phyloP scores from a whole-genome alignment of 2,329 filamentous ascomycete species.

The Microsporum audouinii region DNA sequence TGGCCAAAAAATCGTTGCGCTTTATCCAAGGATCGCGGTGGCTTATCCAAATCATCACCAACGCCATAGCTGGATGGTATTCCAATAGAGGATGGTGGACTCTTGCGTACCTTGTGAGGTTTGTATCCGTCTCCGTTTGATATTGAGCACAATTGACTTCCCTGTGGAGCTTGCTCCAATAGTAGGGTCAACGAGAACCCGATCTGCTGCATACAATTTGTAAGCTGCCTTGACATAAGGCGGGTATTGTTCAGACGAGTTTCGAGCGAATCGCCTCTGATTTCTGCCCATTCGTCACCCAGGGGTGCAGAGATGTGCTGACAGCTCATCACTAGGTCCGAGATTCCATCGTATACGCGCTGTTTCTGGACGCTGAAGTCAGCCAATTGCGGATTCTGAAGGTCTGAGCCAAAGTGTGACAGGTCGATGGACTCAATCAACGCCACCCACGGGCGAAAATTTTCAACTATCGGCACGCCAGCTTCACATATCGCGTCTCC shows the following conservation, averaged over 20 bases:
- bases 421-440: slow-evolving; percentile 88
- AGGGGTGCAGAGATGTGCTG: slow-evolving; percentile 86
- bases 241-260: slow-evolving; percentile 72
- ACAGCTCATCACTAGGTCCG: slow-evolving; percentile 75
- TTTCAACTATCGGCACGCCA: slow-evolving; percentile 70
- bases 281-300: slow-evolving; percentile 88
- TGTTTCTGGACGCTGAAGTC: slow-evolving; percentile 91
- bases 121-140: slow-evolving; percentile 17
- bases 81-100: slow-evolving; percentile 31
- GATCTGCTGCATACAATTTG: slow-evolving; percentile 76
- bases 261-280: slow-evolving; percentile 81
- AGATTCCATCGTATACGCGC: slow-evolving; percentile 82
- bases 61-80: slow-evolving; percentile 32
- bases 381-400: slow-evolving; percentile 71
- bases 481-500: slow-evolving; percentile 71
- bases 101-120: slow-evolving; percentile 20
- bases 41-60: slow-evolving; percentile 28
- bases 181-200: slow-evolving; percentile 79
- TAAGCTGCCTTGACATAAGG: slow-evolving; percentile 64
- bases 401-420: slow-evolving; percentile 61
- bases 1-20: slow-evolving; percentile 39
- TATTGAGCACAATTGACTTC: slow-evolving; percentile 36
- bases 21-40: slow-evolving; percentile 37
- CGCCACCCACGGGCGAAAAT: slow-evolving; percentile 79
- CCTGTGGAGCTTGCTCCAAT: slow-evolving; percentile 60